These are phyloP conservation scores for Sclerotinia borealis DNA, from an alignment of 2,329 filamentous ascomycete genomes.

Conservation along the genomic window DNA sequence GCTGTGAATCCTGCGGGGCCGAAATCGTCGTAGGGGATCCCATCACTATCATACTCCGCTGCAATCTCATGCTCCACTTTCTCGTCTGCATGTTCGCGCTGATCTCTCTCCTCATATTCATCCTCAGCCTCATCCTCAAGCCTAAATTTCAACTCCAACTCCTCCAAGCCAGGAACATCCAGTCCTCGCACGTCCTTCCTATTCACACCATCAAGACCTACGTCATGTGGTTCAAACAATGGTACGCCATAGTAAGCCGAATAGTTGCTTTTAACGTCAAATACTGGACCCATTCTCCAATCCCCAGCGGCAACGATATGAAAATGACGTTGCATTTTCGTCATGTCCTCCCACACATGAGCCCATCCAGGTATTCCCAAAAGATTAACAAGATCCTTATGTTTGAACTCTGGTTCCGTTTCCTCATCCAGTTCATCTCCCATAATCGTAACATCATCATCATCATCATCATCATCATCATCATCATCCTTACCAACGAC, in stretches of 20 bases:
- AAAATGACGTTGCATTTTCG: slow-evolving; percentile 4
- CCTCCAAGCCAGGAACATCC: background rate
- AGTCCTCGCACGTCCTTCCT: background rate
- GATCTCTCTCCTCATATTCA: background rate
- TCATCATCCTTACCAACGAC: background rate
- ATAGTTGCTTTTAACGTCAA: slow-evolving; percentile 5
- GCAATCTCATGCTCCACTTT: background rate
- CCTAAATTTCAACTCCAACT: background rate
- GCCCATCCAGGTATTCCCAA: background rate
- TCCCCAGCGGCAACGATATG: slow-evolving; percentile 7
- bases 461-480: background rate
- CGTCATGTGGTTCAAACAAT: slow-evolving; percentile 1
- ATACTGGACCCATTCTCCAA: slow-evolving; percentile 1
- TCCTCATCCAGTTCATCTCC: background rate
- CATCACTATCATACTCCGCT: background rate
- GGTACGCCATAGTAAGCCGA: slow-evolving; percentile 7
- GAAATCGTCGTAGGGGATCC: background rate
- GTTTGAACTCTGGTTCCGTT: background rate
- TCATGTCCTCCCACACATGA: background rate
- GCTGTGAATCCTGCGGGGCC: background rate
- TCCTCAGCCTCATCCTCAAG: background rate
- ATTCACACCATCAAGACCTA: background rate
- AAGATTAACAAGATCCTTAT: background rate
- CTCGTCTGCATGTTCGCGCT: background rate
- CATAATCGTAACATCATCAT: background rate